Percentiles rank a stretch among this genome's conserved stretches.
phyloP scores from a whole-genome alignment of 768 basidiomycete species.

The Amanita polypyramis region DNA sequence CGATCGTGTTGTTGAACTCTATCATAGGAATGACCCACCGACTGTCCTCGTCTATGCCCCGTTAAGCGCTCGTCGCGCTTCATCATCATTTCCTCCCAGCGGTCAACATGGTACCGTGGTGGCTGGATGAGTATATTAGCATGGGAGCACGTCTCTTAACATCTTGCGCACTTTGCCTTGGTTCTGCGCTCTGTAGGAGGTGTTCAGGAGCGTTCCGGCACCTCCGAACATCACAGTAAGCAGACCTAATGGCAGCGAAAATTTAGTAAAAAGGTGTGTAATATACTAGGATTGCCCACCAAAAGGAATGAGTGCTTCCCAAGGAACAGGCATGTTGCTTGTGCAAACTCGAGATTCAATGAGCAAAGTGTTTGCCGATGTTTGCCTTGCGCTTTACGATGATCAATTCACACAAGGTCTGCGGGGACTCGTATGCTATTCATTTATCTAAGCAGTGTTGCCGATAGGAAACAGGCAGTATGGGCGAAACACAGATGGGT shows the following conservation, averaged over 20 bases:
- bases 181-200: slow-evolving; percentile 73
- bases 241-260: slow-evolving; percentile 42
- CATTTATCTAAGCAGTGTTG: background rate
- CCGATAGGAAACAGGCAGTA: too few relatives aligned
- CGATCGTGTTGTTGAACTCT: background rate
- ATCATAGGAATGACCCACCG: slow-evolving; percentile 38
- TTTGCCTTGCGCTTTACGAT: background rate
- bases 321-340: slow-evolving; percentile 78
- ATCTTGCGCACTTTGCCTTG: slow-evolving; percentile 69
- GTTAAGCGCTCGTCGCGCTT: slow-evolving; percentile 81
- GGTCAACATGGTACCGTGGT: slow-evolving; percentile 74
- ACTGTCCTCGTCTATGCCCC: slow-evolving; percentile 78
- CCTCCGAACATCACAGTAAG: slow-evolving; percentile 83
- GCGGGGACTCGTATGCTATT: background rate
- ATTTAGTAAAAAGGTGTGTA: slow-evolving; percentile 2
- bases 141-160: background rate
- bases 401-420: background rate
- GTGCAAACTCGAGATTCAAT: background rate
- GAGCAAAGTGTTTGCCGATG: background rate
- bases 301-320: slow-evolving; percentile 95
- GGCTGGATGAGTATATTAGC: slow-evolving; percentile 37
- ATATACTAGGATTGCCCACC: slow-evolving; percentile 32
- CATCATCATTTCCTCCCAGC: slow-evolving; percentile 97
- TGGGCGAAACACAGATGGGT: too few relatives aligned
- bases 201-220: slow-evolving; percentile 79